These are phyloP conservation scores for Malassezia nana DNA, from an alignment of 1,284 basidiomycete species.

Conservation along the genomic window DNA sequence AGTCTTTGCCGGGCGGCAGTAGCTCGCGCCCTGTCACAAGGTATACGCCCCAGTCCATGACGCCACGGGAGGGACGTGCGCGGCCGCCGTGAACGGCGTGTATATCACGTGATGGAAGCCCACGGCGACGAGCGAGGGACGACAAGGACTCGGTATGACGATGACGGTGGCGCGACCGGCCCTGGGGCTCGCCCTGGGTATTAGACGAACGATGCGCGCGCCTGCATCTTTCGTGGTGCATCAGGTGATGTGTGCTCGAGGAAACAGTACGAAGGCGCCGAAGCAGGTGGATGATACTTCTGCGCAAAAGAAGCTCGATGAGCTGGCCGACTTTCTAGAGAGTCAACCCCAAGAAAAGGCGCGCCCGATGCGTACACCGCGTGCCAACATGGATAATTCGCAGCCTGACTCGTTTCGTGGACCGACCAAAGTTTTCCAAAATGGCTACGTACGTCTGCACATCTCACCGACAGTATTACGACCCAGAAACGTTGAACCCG, in stretches of 20 bases:
- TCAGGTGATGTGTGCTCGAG: background rate
- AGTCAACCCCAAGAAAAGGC: constrained; percentile 8
- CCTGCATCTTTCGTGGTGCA: background rate
- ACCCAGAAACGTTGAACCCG: constrained; percentile 25
- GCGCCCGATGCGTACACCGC: background rate
- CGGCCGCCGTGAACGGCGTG: background rate
- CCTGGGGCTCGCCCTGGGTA: background rate
- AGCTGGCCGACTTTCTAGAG: constrained; percentile 18
- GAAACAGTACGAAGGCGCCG: background rate
- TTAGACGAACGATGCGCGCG: background rate
- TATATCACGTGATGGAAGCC: constrained; percentile 1
- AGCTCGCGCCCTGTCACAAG: constrained; percentile 74
- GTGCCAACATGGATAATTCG: background rate
- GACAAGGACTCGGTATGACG: background rate
- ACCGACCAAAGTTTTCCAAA: constrained; percentile 14
- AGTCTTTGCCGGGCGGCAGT: constrained; percentile 61
- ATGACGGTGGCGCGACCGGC: background rate
- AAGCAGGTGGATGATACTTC: background rate
- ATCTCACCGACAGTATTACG: constrained; percentile 25
- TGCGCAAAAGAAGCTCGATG: constrained; percentile 13
- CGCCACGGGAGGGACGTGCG: background rate
- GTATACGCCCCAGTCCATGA: constrained; percentile 37
- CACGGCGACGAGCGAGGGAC: background rate
- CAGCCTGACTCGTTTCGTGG: background rate
- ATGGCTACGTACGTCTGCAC: constrained; percentile 7